Base-by-base conservation (phyloP, 805 yeast genomes). In the Candida easanensis region DNA sequence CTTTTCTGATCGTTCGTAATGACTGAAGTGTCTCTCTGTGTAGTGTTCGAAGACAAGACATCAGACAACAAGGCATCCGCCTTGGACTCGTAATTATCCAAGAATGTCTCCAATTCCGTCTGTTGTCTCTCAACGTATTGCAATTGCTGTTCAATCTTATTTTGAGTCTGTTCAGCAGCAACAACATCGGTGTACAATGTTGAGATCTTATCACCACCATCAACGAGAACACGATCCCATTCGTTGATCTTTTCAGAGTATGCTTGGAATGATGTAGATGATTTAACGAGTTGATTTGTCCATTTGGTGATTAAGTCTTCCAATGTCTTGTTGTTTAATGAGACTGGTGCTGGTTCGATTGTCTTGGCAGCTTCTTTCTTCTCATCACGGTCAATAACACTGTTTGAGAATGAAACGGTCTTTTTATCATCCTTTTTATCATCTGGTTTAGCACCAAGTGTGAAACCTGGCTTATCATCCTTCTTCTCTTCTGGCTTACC, bases 251-350 rank as follows among this genome's bases (percentile, higher is more conserved):
- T 84, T 19, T 72, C 69, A 8, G 96, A 81, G 60, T 88, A 91
- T 11, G 72, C 65, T 45, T 82, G 83, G 65, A 90, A 93, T 28
- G 86, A 82, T 20, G 75, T 73, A 2, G 91, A 77, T 0, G 93
- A 80, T 13, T 77, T 73, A 2, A 91, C 72, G 46, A 93, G 66
- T 52, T 93, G 95, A 43, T 80, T 79, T 0, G 97, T 85, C 99
- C 99, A 93, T 64, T 85, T 89, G 13, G 89, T 78, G 33, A 93
- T 85, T 52, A 93, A 74, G 61, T 93, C 98, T 57, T 93, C 98
- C 58, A 93, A 70, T 1, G 97, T 88, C 62, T 88, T 88, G 65
- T 93, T 93, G 55, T 87, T 89, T 28, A 93, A 74, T 4, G 95
- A 79, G 4, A 88, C 75, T 25, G 85, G 84, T 44, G 80, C 74